These are phyloP conservation scores for Porcisia hertigi DNA, from an alignment of 208 protist genomes.

Conservation along the genomic window DNA sequence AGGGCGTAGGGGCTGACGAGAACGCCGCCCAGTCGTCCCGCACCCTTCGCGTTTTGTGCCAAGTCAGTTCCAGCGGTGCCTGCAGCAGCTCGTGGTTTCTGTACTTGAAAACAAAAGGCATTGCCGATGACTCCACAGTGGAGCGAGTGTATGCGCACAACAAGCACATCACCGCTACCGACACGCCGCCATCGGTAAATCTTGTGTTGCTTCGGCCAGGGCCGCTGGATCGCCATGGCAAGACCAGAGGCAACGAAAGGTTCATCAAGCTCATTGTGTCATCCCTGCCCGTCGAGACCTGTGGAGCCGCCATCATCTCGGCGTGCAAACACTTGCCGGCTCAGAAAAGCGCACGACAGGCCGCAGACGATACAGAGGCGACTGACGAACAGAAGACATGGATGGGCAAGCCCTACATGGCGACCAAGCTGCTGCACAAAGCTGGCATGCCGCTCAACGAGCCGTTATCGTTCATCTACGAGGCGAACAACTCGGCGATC, in stretches of 20 bases:
- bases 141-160: slow-evolving; percentile 43
- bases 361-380: neutral
- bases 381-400: neutral
- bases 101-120: slow-evolving; percentile 74
- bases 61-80: slow-evolving; percentile 61
- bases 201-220: slow-evolving; percentile 63
- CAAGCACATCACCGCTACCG: slow-evolving; percentile 8
- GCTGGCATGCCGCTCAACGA: slow-evolving; percentile 6
- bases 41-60: slow-evolving; percentile 41
- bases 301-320: slow-evolving; percentile 47
- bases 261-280: slow-evolving; percentile 41
- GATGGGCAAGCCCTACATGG: slow-evolving; percentile 18
- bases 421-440: slow-evolving; percentile 14
- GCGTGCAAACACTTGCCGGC: slow-evolving; percentile 27
- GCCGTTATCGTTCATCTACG: slow-evolving; percentile 9
- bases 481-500: slow-evolving; percentile 17
- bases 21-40: slow-evolving; percentile 20
- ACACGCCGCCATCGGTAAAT: slow-evolving; percentile 17
- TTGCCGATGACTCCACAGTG: slow-evolving; percentile 51
- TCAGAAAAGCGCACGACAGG: neutral
- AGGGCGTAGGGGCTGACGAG: neutral
- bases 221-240: slow-evolving; percentile 57
- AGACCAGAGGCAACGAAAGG: slow-evolving; percentile 55
- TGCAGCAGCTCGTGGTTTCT: slow-evolving; percentile 59
- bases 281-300: slow-evolving; percentile 52